Evolutionary conservation across 2,329 filamentous ascomycete genomes (phyloP).

Genomic region (Anisogramma anomala): DNA sequence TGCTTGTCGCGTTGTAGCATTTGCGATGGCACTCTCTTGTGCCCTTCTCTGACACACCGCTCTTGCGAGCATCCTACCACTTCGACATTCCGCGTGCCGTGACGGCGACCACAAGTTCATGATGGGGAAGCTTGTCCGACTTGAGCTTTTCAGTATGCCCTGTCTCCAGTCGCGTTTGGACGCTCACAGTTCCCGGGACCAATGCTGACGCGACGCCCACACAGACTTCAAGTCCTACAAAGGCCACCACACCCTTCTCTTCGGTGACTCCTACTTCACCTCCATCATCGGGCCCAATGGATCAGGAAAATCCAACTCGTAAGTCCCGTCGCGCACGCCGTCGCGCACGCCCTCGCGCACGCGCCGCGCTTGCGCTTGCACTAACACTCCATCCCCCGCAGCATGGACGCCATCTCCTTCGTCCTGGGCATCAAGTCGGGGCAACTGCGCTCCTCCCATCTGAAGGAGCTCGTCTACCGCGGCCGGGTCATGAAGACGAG

Average conservation of each 20-base stretch:
- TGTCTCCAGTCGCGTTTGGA: background rate
- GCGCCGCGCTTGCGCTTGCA: slow-evolving; percentile 13
- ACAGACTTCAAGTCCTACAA: slow-evolving; percentile 99
- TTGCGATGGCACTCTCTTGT: too few species aligned
- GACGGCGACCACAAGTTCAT: slow-evolving; percentile 26
- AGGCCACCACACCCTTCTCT: slow-evolving; percentile 84
- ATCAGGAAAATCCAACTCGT: slow-evolving; percentile 98
- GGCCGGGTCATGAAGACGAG: slow-evolving; percentile 86
- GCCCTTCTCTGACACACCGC: too few species aligned
- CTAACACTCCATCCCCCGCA: slow-evolving; percentile 25
- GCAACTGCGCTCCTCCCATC: slow-evolving; percentile 86
- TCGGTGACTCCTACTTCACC: slow-evolving; percentile 97
- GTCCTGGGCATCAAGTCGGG: slow-evolving; percentile 97
- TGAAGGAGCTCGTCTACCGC: slow-evolving; percentile 91
- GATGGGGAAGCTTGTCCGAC: slow-evolving; percentile 93
- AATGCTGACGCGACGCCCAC: slow-evolving; percentile 10
- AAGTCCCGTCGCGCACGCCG: slow-evolving; percentile 25
- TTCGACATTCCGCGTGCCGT: slow-evolving; percentile 8
- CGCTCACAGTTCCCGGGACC: background rate
- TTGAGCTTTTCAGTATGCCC: slow-evolving; percentile 80
- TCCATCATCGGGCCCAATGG: slow-evolving; percentile 99
- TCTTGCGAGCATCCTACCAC: too few species aligned
- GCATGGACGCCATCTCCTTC: slow-evolving; percentile 99
- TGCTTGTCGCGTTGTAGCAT: too few species aligned
- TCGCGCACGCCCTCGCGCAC: slow-evolving; percentile 2